These are phyloP conservation scores for Porodaedalea pini DNA, from an alignment of 1,284 basidiomycete species.

Conservation along the genomic window DNA sequence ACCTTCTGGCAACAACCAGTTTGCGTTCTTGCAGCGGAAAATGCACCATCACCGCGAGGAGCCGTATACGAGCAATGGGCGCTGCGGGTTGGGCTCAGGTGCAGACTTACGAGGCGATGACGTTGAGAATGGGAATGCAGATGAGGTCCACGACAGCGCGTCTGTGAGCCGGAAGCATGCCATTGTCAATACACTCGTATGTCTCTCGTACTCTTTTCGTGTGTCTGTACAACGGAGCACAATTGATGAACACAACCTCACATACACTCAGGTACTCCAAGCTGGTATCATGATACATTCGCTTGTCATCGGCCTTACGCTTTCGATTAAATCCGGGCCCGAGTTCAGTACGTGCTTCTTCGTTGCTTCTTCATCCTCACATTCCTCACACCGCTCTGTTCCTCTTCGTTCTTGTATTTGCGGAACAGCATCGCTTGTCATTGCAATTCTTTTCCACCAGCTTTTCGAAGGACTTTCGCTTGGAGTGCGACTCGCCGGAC, in stretches of 20 bases:
- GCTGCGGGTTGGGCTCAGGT: neutral
- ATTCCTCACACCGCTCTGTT: conserved; percentile 11
- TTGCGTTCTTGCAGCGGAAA: neutral
- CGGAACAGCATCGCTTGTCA: conserved; percentile 58
- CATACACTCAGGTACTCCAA: conserved; percentile 57
- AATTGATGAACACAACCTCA: neutral
- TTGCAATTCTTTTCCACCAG: conserved; percentile 75
- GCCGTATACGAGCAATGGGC: neutral
- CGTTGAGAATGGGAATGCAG: conserved; percentile 41
- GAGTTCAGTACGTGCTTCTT: conserved; percentile 60
- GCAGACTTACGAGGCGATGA: neutral
- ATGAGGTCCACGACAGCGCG: conserved; percentile 41
- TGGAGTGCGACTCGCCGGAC: conserved; percentile 68
- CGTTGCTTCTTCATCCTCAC: conserved; percentile 1
- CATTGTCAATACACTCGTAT: conserved; percentile 43
- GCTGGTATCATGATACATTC: conserved; percentile 81
- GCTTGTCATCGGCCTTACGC: conserved; percentile 69
- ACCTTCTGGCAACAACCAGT: neutral
- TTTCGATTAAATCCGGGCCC: conserved; percentile 60
- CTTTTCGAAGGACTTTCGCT: conserved; percentile 77
- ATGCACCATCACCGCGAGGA: neutral
- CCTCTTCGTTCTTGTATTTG: neutral
- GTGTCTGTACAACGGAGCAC: neutral
- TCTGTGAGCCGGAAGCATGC: conserved; percentile 38
- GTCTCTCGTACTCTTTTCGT: neutral